Evolutionary conservation across 495 filamentous ascomycete genomes (phyloP), one percentile per base, ranked within the genome.

Genomic region (Cercophora sp.): DNA sequence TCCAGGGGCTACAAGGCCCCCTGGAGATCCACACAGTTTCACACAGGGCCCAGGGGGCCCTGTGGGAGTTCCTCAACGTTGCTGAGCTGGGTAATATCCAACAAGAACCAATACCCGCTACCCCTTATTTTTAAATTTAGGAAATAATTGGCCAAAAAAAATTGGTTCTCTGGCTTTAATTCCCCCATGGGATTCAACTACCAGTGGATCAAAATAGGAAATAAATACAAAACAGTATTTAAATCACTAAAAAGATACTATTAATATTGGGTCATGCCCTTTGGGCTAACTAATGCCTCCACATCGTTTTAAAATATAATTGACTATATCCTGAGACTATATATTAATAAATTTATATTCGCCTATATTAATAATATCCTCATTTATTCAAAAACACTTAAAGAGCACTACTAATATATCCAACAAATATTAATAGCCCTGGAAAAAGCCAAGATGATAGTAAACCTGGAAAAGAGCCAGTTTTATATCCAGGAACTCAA

Each of bases 211-310:
- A 31, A 65, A 0, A 69, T 78, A 0, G 20, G 46, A 8, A 31
- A 57, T 34, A 57, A 55, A 0, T 41, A 67, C 10, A 59, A 70
- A 18, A 76, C 57, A 4, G 57, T 58, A 0, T 74, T 76, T 24
- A 10, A 50, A 0, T 72, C 57, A 0, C 16, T 55, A n/a, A 70
- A 62, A 22, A 47, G 62, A 1, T 20, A 31, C 0, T 76, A 60
- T 32, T 55, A 72, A 41, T 74, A 65, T 36, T 20, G 47, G 0
- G 62, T 74, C 0, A 40, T 71, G 35, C 63, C 63, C 2, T 74
- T 76, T 50, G 52, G 61, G 0, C 40, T 75, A 0, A 66, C 27
- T 1, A 59, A 63, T 20, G 51, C 43, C 0, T 60, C 55, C 9
- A 35, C 52, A 1, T 66, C 55, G 0, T 72, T 62, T 25, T 52